These are phyloP conservation scores for Diaporthe aspalathi DNA, from an alignment of 2,329 filamentous ascomycete species.

Conservation along the genomic window DNA sequence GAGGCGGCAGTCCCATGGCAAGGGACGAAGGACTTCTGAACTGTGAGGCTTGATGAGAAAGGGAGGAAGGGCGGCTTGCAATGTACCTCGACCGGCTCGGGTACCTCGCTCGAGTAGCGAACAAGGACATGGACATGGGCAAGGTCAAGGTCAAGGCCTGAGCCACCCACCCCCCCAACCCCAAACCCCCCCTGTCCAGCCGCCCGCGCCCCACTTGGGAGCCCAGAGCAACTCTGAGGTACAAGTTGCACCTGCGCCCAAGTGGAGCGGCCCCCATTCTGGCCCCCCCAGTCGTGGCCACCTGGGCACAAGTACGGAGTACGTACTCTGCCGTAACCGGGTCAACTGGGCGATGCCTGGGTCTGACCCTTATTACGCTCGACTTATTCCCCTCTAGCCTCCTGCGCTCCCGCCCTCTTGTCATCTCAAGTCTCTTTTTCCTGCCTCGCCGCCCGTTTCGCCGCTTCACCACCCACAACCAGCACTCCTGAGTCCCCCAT, in stretches of 20 bases:
- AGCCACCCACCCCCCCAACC: slow-evolving; percentile 4
- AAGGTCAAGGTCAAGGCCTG: slow-evolving; percentile 21
- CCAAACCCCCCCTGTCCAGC: slow-evolving; percentile 11
- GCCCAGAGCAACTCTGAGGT: neutral
- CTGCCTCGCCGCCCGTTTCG: slow-evolving; percentile 32
- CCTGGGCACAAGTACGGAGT: slow-evolving; percentile 5
- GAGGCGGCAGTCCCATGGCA: slow-evolving; percentile 1
- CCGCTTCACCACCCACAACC: slow-evolving; percentile 10
- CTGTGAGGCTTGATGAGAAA: no score
- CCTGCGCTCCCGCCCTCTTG: slow-evolving; percentile 38
- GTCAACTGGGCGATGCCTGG: slow-evolving; percentile 26
- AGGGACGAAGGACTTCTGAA: no score
- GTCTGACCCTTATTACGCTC: slow-evolving; percentile 36
- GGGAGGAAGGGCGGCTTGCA: neutral
- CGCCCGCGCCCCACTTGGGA: slow-evolving; percentile 21
- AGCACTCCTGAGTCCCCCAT: slow-evolving; percentile 33
- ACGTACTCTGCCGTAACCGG: slow-evolving; percentile 28
- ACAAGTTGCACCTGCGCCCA: slow-evolving; percentile 23
- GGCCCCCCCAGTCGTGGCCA: slow-evolving; percentile 14
- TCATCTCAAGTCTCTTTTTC: slow-evolving; percentile 36
- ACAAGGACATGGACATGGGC: slow-evolving; percentile 9
- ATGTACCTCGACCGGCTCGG: slow-evolving; percentile 18
- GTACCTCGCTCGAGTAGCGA: slow-evolving; percentile 15
- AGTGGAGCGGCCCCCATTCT: slow-evolving; percentile 16
- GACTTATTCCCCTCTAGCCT: slow-evolving; percentile 40